phyloP scores from a whole-genome alignment of 2,329 filamentous ascomycete genomes.

The Neoascochyta sp. region DNA sequence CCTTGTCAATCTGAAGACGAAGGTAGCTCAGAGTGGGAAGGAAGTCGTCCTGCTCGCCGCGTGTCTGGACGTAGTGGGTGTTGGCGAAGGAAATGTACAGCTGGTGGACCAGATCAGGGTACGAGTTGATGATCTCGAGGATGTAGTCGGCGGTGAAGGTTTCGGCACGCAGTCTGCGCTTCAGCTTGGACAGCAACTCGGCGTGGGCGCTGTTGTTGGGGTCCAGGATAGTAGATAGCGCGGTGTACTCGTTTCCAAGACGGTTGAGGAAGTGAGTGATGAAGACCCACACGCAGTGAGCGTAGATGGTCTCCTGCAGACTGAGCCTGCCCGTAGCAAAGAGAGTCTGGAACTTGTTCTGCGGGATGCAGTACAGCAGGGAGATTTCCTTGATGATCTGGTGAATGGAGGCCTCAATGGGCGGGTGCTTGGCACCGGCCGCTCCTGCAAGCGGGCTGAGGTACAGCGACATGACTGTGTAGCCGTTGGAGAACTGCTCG shows the following conservation, averaged over 20 bases:
- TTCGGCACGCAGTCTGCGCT: slow-evolving; percentile 90
- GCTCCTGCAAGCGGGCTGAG: slow-evolving; percentile 63
- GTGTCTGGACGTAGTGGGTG: slow-evolving; percentile 71
- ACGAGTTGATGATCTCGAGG: slow-evolving; percentile 88
- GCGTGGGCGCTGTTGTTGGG: slow-evolving; percentile 77
- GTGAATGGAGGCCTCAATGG: slow-evolving; percentile 91
- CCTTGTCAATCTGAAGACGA: slow-evolving; percentile 64
- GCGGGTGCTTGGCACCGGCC: slow-evolving; percentile 57
- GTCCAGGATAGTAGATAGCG: slow-evolving; percentile 77
- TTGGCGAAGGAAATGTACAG: slow-evolving; percentile 90
- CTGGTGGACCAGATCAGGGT: slow-evolving; percentile 80
- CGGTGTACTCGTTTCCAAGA: slow-evolving; percentile 85
- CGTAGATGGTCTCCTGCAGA: slow-evolving; percentile 94
- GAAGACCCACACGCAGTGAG: slow-evolving; percentile 96
- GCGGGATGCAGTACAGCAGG: slow-evolving; percentile 92
- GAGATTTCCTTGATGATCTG: slow-evolving; percentile 99
- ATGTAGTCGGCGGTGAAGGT: slow-evolving; percentile 99
- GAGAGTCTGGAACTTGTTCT: slow-evolving; percentile 89
- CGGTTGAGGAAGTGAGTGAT: slow-evolving; percentile 97
- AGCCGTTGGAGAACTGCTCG: slow-evolving; percentile 96
- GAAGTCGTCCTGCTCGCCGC: slow-evolving; percentile 63
- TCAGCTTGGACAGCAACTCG: slow-evolving; percentile 86
- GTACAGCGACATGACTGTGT: slow-evolving; percentile 95
- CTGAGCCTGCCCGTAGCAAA: slow-evolving; percentile 85
- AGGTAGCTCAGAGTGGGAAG: slow-evolving; percentile 67